Evolutionary conservation across 2,329 filamentous ascomycete genomes (phyloP).

Genomic region (Penicillium decumbens): DNA sequence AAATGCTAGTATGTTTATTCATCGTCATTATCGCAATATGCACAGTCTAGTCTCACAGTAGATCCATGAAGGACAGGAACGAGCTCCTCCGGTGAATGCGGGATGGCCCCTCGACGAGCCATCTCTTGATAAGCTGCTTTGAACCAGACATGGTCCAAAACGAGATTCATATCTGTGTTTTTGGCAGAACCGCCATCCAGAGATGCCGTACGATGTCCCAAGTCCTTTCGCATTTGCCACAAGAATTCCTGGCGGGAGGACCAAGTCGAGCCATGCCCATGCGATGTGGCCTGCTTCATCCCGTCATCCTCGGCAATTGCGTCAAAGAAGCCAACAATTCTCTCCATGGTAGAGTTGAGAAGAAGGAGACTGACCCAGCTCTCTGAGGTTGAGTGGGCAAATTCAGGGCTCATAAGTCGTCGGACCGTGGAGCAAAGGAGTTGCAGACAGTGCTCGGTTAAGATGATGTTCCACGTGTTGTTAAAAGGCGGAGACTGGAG

Average conservation of each 20-base stretch:
- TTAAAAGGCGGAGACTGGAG: slow-evolving; percentile 24
- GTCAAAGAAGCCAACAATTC: slow-evolving; percentile 22
- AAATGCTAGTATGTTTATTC: background rate
- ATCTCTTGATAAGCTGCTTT: slow-evolving; percentile 22
- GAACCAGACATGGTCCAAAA: slow-evolving; percentile 24
- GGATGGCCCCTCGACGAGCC: slow-evolving; percentile 17
- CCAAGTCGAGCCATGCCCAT: slow-evolving; percentile 14
- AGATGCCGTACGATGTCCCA: slow-evolving; percentile 17
- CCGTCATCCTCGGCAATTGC: slow-evolving; percentile 19
- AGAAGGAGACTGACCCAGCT: slow-evolving; percentile 27
- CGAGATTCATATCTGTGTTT: background rate
- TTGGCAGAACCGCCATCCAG: background rate
- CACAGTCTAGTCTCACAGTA: slow-evolving; percentile 15
- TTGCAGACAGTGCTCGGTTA: slow-evolving; percentile 25
- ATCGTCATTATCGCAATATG: slow-evolving; percentile 16
- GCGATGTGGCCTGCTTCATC: background rate
- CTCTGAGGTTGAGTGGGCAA: slow-evolving; percentile 19
- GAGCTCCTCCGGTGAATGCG: slow-evolving; percentile 18
- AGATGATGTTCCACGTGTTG: slow-evolving; percentile 19
- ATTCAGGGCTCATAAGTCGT: slow-evolving; percentile 26
- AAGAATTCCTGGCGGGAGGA: slow-evolving; percentile 24
- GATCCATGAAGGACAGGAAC: slow-evolving; percentile 22
- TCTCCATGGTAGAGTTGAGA: slow-evolving; percentile 25
- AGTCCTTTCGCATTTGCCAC: slow-evolving; percentile 24
- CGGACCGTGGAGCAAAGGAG: slow-evolving; percentile 24